Base-by-base conservation (phyloP, 2,329 filamentous ascomycete genomes). In the Pyrenophora tritici-repentis region DNA sequence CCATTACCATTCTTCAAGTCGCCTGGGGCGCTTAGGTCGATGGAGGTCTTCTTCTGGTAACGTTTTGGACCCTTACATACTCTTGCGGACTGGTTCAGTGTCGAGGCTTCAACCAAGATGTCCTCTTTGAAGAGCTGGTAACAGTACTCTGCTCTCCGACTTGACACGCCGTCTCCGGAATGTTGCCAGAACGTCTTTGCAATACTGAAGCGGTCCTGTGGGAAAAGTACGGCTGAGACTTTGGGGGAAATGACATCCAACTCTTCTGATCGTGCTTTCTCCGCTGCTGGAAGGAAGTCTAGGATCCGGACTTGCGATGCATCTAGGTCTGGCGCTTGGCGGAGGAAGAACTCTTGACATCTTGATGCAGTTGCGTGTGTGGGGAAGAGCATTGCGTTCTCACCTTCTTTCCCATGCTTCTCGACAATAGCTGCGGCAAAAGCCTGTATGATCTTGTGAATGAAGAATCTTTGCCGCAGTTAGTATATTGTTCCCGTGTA, bases 161-260 rank as follows among this genome's bases (percentile, higher is more conserved):
- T 97, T 0, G 92, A 97, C 12, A 96, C 81, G 13, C 94, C 94
- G 55, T 96, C 92, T 16, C 94, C 94, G 0, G 90, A 89, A 73
- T 99, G 94, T 72, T 97, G 94, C 94, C 94, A 99, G 67, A 96
- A 97, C 65, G 91, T 84, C 73, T 97, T 97, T n/a, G 91, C 90
- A 52, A 89, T 74, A 4, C 84, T 76, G 63, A 87, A 92, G 14
- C 85, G 76, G 10, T 86, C 83, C 38, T 82, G 78, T 0, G 86
- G 84, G 62, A 88, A 91, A 35, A 97, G 70, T 3, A 96, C 86
- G 18, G 77, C 78, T 5, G 74, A 79, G 3, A 81, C 58, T 33
- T 65, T 71, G 0, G 78, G 77, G 16, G 74, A 72, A 3, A 79
- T 78, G 29, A 80, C 75, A 4, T 71, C 67, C 8, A 70, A 50